Base-by-base conservation (phyloP, 2,329 filamentous ascomycete species). In the Fragosphaeria purpurea region DNA sequence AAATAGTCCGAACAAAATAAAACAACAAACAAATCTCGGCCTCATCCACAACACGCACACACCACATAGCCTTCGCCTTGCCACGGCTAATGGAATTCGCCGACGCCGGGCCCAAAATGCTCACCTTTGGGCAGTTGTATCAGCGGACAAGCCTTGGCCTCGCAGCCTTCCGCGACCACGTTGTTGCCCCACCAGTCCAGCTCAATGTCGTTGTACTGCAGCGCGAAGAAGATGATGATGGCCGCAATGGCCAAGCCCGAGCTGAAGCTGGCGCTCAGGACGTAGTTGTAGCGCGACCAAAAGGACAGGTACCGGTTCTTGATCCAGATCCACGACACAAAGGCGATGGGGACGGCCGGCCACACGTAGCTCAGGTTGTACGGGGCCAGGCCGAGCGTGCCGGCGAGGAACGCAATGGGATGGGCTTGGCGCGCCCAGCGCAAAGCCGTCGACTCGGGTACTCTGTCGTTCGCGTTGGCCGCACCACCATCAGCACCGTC, bases 141-240 rank as follows among this genome's bases (percentile, higher is more conserved):
- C 9, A 56, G 45, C 35, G 34, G 22, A 45, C 59, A 61, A n/a
- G 51, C 38, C 7, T 6, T 41, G 9, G 6, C 57, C 51, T 60
- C 58, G 50, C 59, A 61, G 37, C 58, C 59, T 41, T 49, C 30
- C 6, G 4, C 41, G 4, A 47, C 45, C 2, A 60, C 55, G 6
- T 57, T 60, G 56, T 76, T 76, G 35, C 73, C 73, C 73, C 73
- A 76, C 73, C 73, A 76, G 9, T 68, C 55, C 42, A 76, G 58
- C 13, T 66, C 12, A 5, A 67, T 61, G 5, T 64, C 64, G 30
- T 65, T 65, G 55, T 68, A 73, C 55, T 75, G 68, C 12, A 77
- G 60, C 9, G 69, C 65, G 56, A 78, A 79, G 66, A 78, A 76
- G 54, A 77, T 75, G 56, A 78, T 62, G 53, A 78, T 69, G 50